phyloP scores from a whole-genome alignment of 1,139 yeast genomes.

The Yarrowia galli region DNA sequence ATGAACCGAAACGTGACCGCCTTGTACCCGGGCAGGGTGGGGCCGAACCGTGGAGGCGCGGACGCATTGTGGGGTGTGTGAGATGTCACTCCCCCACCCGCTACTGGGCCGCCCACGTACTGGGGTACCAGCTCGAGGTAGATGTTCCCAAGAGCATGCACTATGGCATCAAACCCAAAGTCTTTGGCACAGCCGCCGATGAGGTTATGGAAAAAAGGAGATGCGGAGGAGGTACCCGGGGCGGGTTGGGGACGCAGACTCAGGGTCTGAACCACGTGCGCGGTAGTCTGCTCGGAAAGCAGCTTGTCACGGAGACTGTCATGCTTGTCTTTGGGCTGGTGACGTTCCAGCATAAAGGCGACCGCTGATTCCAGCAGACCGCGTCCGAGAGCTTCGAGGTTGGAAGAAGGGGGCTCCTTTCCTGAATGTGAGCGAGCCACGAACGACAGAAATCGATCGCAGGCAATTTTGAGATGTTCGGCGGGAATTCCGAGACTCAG shows the following conservation, averaged over 20 bases:
- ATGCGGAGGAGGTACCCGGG: slow-evolving; percentile 51
- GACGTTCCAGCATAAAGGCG: slow-evolving; percentile 63
- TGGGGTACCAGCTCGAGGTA: slow-evolving; percentile 67
- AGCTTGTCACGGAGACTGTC: slow-evolving; percentile 20
- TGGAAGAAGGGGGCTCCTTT: slow-evolving; percentile 36
- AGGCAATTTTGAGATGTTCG: slow-evolving; percentile 31
- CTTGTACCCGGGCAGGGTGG: slow-evolving; percentile 45
- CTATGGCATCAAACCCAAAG: slow-evolving; percentile 74
- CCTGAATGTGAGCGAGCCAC: slow-evolving; percentile 33
- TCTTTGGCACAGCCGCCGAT: slow-evolving; percentile 78
- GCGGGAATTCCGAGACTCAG: slow-evolving; percentile 23
- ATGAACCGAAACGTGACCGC: slow-evolving; percentile 57
- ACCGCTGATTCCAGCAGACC: slow-evolving; percentile 62
- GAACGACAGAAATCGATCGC: slow-evolving; percentile 35
- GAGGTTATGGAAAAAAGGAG: slow-evolving; percentile 59
- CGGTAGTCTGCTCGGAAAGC: slow-evolving; percentile 19
- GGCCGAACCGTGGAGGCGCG: slow-evolving; percentile 41
- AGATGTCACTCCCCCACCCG: neutral
- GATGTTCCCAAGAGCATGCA: slow-evolving; percentile 69
- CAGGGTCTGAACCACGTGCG: slow-evolving; percentile 47
- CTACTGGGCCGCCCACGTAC: slow-evolving; percentile 50
- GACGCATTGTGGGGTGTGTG: neutral
- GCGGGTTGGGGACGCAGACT: slow-evolving; percentile 55
- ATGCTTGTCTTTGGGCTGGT: slow-evolving; percentile 26
- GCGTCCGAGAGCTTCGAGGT: slow-evolving; percentile 65